Base-by-base conservation (phyloP, 805 yeast genomes). In the Clavispora santaluciae region DNA sequence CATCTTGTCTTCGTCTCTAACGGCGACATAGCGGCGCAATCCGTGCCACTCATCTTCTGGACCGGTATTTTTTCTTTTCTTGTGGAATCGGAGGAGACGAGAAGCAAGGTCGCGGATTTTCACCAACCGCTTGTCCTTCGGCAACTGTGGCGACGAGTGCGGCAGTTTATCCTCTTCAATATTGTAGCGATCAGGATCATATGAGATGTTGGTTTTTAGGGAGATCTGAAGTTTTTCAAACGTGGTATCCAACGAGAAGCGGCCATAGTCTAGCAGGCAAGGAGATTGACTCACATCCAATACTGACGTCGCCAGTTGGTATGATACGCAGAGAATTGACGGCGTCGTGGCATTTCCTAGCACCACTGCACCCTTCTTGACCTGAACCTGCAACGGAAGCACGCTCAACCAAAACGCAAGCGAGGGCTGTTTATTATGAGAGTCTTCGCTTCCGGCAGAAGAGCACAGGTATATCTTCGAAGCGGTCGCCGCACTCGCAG, bases 261-360 rank as follows among this genome's bases (percentile, higher is more conserved):
- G 73, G 55, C 75, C 84, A 13, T 64, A 48, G 59, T 93, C 99
- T 2, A 76, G 54, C 1, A 39, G 29, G 25, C 68, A 62, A 7
- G 73, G 73, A 0, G 80, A 60, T 11, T 63, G 63, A 3, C 69
- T 59, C 9, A 76, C 66, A 59, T 90, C 96, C 2, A 83, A 43
- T 0, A 68, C 41, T 0, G 88, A 89, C 11, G 63, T 62, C 1
- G 79, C 79, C 1, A 68, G 56, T 5, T 73, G 68, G 51, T 73
- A 83, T 7, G 88, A 80, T 4, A 75, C 66, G 3, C 88, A 79
- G 33, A 85, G 47, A 9, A 93, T 63, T 1, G 90, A 78, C 1
- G 93, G 82, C 0, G 96, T 88, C 12, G 78, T 73, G 44, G 73
- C 70, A 59, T 90, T 91, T 7, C 99, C 99, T 16, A 88, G 54